These are phyloP conservation scores for Myochromella boudieri DNA, from an alignment of 768 basidiomycete species.

Conservation along the genomic window DNA sequence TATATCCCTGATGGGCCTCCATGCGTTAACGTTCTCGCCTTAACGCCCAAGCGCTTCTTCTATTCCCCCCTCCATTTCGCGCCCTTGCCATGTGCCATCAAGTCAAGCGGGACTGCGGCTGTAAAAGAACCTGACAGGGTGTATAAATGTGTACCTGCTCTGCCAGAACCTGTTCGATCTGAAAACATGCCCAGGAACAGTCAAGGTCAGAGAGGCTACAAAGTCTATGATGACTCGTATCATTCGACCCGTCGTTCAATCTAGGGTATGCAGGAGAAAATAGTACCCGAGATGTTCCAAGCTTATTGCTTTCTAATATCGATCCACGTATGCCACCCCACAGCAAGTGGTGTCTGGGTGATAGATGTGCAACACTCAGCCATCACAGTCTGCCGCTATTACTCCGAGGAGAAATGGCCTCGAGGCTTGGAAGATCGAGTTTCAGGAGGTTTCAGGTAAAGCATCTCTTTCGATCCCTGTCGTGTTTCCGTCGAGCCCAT, in stretches of 20 bases:
- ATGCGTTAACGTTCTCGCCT: conserved; percentile 3
- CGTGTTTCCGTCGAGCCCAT: not conserved
- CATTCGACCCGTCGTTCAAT: conserved; percentile 9
- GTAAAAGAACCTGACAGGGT: conserved; percentile 6
- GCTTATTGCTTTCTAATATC: not conserved
- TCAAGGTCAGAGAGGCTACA: not conserved
- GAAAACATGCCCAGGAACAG: not conserved
- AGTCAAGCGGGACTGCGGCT: conserved; percentile 1
- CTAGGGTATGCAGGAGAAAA: not conserved
- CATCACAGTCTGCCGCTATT: not conserved
- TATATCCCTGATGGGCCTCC: not conserved
- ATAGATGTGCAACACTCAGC: not conserved
- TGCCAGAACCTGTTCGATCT: not conserved
- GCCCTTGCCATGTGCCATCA: not conserved
- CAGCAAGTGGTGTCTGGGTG: not conserved
- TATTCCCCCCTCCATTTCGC: not conserved
- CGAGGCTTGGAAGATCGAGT: not conserved
- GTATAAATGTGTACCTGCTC: conserved; percentile 1
- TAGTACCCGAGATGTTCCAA: not conserved
- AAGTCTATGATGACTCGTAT: not conserved
- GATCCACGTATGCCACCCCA: not conserved
- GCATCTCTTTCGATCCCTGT: not conserved
- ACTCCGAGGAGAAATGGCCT: not conserved
- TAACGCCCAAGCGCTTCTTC: not conserved
- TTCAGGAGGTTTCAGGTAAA: not conserved